These are phyloP conservation scores for Beauveria sp. DNA, from an alignment of 2,329 filamentous ascomycete species.

Conservation along the genomic window DNA sequence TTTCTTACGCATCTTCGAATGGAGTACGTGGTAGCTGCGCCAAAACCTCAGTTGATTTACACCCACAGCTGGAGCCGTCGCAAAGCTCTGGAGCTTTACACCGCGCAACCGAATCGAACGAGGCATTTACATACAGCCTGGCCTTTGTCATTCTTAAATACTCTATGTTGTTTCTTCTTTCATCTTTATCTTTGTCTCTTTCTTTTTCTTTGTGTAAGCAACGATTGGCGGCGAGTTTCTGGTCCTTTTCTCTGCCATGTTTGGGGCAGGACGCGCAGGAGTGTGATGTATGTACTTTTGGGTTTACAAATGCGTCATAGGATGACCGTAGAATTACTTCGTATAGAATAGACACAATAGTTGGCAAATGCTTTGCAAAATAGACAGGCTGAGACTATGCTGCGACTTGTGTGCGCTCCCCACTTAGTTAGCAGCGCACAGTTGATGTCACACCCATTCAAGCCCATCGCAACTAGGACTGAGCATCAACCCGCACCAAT, in stretches of 20 bases:
- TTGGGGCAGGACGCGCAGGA: not conserved
- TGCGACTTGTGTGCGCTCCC: not conserved
- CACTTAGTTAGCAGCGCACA: not conserved
- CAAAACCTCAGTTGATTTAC: too few relatives aligned
- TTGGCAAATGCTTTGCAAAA: not conserved
- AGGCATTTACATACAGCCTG: not conserved
- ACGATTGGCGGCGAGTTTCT: not conserved
- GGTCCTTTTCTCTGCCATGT: not conserved
- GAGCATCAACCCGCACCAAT: not conserved
- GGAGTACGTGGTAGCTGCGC: not conserved
- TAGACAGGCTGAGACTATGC: too few relatives aligned
- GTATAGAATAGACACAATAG: not conserved
- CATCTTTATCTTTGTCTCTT: conserved; percentile 5
- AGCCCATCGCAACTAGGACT: not conserved
- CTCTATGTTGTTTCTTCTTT: too few relatives aligned
- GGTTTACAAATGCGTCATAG: not conserved
- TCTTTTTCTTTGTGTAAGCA: not conserved
- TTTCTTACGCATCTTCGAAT: not conserved
- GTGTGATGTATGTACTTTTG: not conserved
- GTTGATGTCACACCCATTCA: too few relatives aligned
- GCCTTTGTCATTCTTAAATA: not conserved
- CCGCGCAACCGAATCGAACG: not conserved
- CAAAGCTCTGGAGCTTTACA: not conserved
- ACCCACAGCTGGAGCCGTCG: too few relatives aligned
- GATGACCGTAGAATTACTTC: not conserved